Conservation (phyloP, 129 eudicot genomes). For the Apium graveolens region DNA sequence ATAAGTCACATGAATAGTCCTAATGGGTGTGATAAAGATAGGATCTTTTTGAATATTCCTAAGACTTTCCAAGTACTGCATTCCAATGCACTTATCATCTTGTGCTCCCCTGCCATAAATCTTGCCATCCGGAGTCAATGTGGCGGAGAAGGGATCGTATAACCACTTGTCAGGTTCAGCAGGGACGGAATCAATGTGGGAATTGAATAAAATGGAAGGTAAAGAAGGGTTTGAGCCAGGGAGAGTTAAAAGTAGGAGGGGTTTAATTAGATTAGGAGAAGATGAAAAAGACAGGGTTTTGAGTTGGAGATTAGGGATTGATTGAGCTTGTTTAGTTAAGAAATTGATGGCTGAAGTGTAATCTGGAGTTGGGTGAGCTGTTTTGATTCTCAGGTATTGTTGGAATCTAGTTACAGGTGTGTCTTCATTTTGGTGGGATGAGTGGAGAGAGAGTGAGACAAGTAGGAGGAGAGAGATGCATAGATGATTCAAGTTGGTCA, state of each 20-base stretch:
- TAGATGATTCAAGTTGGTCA: not conserved
- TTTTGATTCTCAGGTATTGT: constrained; percentile 65
- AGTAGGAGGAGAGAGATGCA: not conserved
- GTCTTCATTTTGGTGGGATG: constrained; percentile 14
- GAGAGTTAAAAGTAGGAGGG: constrained; percentile 63
- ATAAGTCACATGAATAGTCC: constrained; percentile 50
- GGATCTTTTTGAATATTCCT: constrained; percentile 20
- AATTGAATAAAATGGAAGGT: constrained; percentile 67
- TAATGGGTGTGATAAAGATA: constrained; percentile 26
- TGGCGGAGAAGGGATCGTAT: constrained; percentile 68
- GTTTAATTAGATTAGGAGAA: constrained; percentile 32
- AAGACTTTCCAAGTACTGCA: constrained; percentile 81
- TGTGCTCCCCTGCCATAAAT: constrained; percentile 85
- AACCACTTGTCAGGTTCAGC: constrained; percentile 71
- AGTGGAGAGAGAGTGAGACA: constrained; percentile 11
- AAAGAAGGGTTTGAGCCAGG: constrained; percentile 59
- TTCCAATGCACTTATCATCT: constrained; percentile 84
- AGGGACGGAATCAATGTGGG: constrained; percentile 95
- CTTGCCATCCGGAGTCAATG: constrained; percentile 41
- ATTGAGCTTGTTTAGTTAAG: constrained; percentile 39
- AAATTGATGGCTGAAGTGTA: constrained; percentile 57
- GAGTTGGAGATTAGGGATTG: constrained; percentile 48
- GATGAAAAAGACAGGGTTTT: constrained; percentile 33
- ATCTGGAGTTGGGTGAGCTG: constrained; percentile 85
- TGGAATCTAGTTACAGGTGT: constrained; percentile 51